These are phyloP conservation scores for Xylariaceae sp. DNA, from an alignment of 2,329 filamentous ascomycete species.

Conservation along the genomic window DNA sequence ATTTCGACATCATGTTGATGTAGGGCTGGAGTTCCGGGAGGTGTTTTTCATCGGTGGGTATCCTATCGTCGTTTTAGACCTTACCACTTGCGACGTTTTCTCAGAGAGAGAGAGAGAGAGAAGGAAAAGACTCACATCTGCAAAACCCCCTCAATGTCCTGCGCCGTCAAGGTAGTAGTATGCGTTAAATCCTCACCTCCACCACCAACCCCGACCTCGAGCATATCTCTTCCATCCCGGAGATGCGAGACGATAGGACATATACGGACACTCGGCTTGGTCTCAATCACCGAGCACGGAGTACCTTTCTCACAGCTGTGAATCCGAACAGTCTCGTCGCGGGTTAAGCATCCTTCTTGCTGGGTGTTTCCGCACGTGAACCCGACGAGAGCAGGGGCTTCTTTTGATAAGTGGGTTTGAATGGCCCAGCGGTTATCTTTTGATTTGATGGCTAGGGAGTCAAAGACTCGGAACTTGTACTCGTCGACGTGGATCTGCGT, in stretches of 20 bases:
- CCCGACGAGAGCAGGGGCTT: slow-evolving; percentile 64
- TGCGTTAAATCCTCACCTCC: slow-evolving; percentile 70
- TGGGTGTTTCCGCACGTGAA: slow-evolving; percentile 68
- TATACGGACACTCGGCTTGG: slow-evolving; percentile 62
- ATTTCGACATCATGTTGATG: slow-evolving; percentile 18
- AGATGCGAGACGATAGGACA: slow-evolving; percentile 68
- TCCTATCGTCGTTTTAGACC: slow-evolving; percentile 11
- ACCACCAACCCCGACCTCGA: slow-evolving; percentile 72
- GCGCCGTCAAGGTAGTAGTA: slow-evolving; percentile 52
- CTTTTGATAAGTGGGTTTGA: slow-evolving; percentile 44
- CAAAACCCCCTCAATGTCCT: slow-evolving; percentile 47
- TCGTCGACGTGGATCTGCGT: slow-evolving; percentile 69
- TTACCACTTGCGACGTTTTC: neutral
- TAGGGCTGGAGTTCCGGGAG: slow-evolving; percentile 9
- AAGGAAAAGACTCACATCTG: slow-evolving; percentile 31
- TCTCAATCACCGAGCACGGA: slow-evolving; percentile 47
- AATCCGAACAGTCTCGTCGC: slow-evolving; percentile 55
- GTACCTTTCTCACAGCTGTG: slow-evolving; percentile 81
- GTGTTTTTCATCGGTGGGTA: neutral
- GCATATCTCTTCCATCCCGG: slow-evolving; percentile 55
- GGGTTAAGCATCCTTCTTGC: slow-evolving; percentile 67
- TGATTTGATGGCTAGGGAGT: slow-evolving; percentile 48
- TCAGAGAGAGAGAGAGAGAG: too few relatives aligned
- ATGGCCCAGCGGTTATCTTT: slow-evolving; percentile 36
- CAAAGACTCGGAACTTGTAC: slow-evolving; percentile 72